Evolutionary conservation across 352 stramenopile species (phyloP).

Genomic region (Pythium volutum): DNA sequence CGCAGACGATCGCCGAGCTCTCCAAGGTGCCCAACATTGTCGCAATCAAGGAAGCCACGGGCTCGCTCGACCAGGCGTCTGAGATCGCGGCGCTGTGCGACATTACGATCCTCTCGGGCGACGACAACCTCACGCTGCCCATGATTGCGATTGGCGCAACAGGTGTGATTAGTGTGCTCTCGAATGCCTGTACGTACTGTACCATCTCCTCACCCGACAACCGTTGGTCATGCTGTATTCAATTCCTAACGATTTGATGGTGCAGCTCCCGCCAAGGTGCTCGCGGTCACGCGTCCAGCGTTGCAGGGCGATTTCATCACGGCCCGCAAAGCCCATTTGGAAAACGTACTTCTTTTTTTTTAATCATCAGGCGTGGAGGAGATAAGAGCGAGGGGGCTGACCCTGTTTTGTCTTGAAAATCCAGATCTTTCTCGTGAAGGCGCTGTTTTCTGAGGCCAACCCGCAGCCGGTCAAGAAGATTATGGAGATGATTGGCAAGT

Average conservation of each 20-base stretch:
- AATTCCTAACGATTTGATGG: no score
- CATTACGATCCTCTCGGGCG: conserved; percentile 89
- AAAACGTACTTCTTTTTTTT: conserved; percentile 54
- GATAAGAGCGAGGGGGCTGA: no score
- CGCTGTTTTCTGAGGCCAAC: conserved; percentile 90
- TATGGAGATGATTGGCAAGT: conserved; percentile 87
- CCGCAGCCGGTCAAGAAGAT: conserved; percentile 91
- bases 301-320: conserved; percentile 77
- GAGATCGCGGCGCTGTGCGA: conserved; percentile 88
- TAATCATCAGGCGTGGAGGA: background rate
- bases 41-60: conserved; percentile 97
- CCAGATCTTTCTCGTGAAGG: conserved; percentile 89
- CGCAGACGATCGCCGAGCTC: conserved; percentile 92
- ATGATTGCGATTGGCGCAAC: conserved; percentile 88
- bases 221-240: no score
- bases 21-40: conserved; percentile 95
- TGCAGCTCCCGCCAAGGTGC: conserved; percentile 77
- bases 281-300: conserved; percentile 75
- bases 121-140: conserved; percentile 89
- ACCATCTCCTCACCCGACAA: no score
- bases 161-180: conserved; percentile 90
- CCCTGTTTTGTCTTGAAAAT: background rate
- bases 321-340: conserved; percentile 79
- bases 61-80: conserved; percentile 84
- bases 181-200: conserved; percentile 72